Evolutionary conservation across 179 eudicot genomes (phyloP).

Genomic region (Actinidia polygama): DNA sequence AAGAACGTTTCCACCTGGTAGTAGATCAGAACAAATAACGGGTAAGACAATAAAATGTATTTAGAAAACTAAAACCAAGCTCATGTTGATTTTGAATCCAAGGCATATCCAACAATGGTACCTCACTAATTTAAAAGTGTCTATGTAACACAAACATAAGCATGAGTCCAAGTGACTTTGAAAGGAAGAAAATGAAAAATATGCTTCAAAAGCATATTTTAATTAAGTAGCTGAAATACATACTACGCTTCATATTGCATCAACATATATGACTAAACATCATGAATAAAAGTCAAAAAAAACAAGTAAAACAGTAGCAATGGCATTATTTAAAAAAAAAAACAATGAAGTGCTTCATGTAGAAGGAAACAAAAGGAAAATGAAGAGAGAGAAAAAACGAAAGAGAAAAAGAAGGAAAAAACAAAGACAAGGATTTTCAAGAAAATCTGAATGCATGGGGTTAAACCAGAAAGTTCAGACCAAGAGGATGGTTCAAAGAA

Average conservation of each 20-base stretch:
- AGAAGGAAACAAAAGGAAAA: background rate
- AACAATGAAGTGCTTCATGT: background rate
- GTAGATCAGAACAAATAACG: background rate
- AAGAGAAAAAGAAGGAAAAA: background rate
- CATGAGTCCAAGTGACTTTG: background rate
- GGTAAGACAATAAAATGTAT: background rate
- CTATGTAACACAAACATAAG: background rate
- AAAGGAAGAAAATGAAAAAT: conserved; percentile 8
- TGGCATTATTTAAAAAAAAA: background rate
- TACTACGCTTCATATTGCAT: no score
- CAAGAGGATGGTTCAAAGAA: no score
- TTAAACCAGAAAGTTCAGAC: background rate
- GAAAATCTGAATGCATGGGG: background rate
- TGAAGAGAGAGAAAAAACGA: background rate
- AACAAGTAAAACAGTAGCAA: background rate
- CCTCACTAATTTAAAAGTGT: conserved; percentile 6
- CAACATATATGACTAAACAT: no score
- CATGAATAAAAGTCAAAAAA: no score
- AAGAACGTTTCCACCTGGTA: no score
- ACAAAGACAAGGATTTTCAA: background rate
- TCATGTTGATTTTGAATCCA: background rate
- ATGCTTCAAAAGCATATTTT: background rate
- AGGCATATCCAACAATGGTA: background rate
- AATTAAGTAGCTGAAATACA: no score
- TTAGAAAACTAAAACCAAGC: background rate